phyloP scores from a whole-genome alignment of 1,284 basidiomycete species.

The Apiotrichum gamsii region DNA sequence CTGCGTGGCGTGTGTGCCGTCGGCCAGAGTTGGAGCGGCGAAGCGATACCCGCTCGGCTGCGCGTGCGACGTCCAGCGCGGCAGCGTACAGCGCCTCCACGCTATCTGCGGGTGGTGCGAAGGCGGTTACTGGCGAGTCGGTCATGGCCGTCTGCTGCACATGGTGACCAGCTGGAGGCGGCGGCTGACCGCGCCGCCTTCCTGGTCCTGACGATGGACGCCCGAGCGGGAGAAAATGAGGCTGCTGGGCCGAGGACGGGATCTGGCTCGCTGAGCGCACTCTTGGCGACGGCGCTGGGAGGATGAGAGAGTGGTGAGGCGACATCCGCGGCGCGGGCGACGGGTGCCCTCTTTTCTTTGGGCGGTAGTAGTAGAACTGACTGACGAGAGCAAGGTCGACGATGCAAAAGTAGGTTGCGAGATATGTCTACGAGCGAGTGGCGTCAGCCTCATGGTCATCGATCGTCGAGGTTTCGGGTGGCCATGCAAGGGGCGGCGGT shows the following conservation, averaged over 20 bases:
- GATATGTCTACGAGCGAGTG: conserved; percentile 60
- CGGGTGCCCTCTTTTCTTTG: background rate
- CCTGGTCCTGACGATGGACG: conserved; percentile 4
- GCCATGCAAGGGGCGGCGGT: no score
- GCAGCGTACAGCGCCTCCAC: conserved; percentile 43
- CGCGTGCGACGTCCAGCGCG: conserved; percentile 44
- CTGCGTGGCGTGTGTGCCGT: conserved; percentile 5
- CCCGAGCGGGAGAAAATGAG: background rate
- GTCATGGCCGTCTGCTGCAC: background rate
- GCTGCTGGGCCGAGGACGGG: background rate
- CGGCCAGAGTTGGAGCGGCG: conserved; percentile 13
- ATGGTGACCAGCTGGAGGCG: background rate
- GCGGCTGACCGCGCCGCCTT: background rate
- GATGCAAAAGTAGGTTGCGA: conserved; percentile 78
- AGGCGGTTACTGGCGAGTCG: conserved; percentile 6
- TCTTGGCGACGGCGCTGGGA: background rate
- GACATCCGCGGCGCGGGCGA: conserved; percentile 7
- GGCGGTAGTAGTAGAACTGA: conserved; percentile 71
- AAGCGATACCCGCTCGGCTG: conserved; percentile 40
- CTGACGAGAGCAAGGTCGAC: conserved; percentile 66
- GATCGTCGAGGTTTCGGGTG: no score
- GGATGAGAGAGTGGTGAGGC: conserved; percentile 1
- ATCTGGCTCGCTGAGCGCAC: background rate
- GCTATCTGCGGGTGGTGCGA: conserved; percentile 18
- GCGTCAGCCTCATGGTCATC: conserved; percentile 1